Conservation (phyloP, 768 basidiomycete genomes). For the Hygrocybe coccinea region DNA sequence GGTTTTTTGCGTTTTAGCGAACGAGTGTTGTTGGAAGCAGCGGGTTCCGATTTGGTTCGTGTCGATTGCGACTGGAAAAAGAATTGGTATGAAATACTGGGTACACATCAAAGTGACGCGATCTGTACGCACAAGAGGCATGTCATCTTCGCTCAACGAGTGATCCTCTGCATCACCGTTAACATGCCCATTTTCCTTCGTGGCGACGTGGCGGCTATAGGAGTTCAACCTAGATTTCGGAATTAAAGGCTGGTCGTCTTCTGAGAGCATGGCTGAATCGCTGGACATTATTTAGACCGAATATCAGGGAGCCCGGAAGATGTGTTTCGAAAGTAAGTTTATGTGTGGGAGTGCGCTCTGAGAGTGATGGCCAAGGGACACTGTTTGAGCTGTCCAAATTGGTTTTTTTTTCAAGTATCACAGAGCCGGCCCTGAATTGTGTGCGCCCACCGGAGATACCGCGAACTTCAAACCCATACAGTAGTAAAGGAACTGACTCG, state of each 20-base stretch:
- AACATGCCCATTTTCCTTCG: slow-evolving; percentile 45
- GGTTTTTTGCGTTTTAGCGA: slow-evolving; percentile 59
- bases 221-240: slow-evolving; percentile 36
- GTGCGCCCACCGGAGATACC: too few relatives aligned
- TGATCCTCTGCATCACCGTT: slow-evolving; percentile 35
- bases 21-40: slow-evolving; percentile 33
- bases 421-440: slow-evolving; percentile 55
- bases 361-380: too few relatives aligned
- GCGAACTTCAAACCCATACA: slow-evolving; percentile 20
- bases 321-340: background rate
- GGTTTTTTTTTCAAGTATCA: slow-evolving; percentile 37
- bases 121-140: slow-evolving; percentile 56
- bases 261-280: slow-evolving; percentile 50
- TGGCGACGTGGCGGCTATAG: slow-evolving; percentile 28
- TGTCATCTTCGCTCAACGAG: slow-evolving; percentile 65
- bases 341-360: too few relatives aligned
- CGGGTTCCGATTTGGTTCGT: slow-evolving; percentile 40
- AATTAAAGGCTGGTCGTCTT: slow-evolving; percentile 54
- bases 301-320: slow-evolving; percentile 21
- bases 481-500: too few relatives aligned
- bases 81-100: slow-evolving; percentile 22
- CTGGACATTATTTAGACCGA: slow-evolving; percentile 13
- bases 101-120: slow-evolving; percentile 9
- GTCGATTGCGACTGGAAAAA: slow-evolving; percentile 51
- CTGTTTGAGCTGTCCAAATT: too few relatives aligned